Evolutionary conservation across 495 filamentous ascomycete species (phyloP), one percentile per base, ranked within the genome.

Genomic region (Durotheca rogersii): DNA sequence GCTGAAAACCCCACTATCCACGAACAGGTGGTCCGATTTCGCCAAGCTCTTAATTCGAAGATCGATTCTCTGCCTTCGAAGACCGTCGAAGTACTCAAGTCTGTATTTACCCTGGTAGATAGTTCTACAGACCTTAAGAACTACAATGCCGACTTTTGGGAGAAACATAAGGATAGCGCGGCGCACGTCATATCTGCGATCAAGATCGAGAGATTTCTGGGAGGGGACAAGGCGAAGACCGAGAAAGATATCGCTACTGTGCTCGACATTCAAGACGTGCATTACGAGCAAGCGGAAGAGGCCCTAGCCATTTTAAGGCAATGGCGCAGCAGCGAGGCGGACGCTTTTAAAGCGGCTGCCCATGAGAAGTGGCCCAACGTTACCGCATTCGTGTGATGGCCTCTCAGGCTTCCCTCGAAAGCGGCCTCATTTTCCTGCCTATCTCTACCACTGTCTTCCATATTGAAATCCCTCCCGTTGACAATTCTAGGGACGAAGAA

Each of bases 1-100:
- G 69, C 82, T 4, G 78, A 85, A 18, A 73, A 93, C 61, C 81
- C 90, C n/a, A 81, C 76, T 40, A 77, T 90, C 15, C 87, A 92
- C 67, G 81, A 90, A 56, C 89, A 95, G 62, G 72, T 79, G 19
- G 64, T 87, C 45, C 78, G 80, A 49, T 83, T 96, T 68, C 84
- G 79, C 41, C 75, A 82, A 58, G 73, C 81, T 20, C 70, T 90
- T 17, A 78, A 80, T 40, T 74, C 66, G 19, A 67, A 78, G 17
- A 66, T 80, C 46, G 72, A 74, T 6, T 75, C 89, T 17, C 35
- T 73, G 25, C 70, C 81, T 4, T 66, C 81, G 29, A 78, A 86
- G 61, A 70, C 83, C 25, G 74, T 77, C 34, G 80, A 86, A 54
- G 78, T 86, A 41, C 72, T 95, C 47, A 81, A 85, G 36, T 64